Percentiles rank a stretch among this genome's conserved stretches.
Conservation (phyloP, 2,329 filamentous ascomycete species). For the Arachnomyces sp. region DNA sequence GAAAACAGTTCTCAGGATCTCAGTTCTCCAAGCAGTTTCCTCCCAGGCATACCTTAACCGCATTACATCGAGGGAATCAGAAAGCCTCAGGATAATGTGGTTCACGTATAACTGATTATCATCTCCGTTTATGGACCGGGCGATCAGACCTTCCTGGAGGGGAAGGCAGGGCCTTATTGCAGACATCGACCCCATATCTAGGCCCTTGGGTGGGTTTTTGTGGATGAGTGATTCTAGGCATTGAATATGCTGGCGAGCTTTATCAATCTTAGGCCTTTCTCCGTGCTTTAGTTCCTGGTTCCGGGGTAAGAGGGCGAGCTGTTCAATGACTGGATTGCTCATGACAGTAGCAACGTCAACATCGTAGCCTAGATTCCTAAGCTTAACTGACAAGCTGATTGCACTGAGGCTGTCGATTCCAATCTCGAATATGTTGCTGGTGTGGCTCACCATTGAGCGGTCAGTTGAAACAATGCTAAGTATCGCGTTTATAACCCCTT, state of each 20-base stretch:
- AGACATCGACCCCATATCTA: conserved; percentile 10
- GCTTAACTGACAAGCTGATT: conserved; percentile 28
- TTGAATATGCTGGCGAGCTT: conserved; percentile 9
- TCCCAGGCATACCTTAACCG: conserved; percentile 23
- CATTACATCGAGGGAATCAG: conserved; percentile 18
- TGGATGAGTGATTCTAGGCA: conserved; percentile 17
- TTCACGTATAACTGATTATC: conserved; percentile 30
- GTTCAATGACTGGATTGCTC: conserved; percentile 26
- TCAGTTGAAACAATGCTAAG: conserved; percentile 16
- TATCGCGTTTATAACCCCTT: conserved; percentile 18
- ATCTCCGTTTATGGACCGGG: conserved; percentile 27
- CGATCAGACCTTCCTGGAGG: conserved; percentile 35
- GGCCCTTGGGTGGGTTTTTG: conserved; percentile 6
- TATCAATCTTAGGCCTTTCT: background rate
- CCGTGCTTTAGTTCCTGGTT: conserved; percentile 2
- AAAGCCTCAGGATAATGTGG: conserved; percentile 29
- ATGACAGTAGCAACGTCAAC: conserved; percentile 28
- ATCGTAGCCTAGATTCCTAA: conserved; percentile 26
- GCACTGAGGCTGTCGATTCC: conserved; percentile 32
- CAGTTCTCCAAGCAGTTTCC: conserved; percentile 21
- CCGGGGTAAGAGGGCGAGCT: conserved; percentile 22
- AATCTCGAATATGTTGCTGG: conserved; percentile 30
- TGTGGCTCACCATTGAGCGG: conserved; percentile 11
- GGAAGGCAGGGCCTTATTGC: conserved; percentile 28
- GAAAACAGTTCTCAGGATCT: conserved; percentile 34